Percentiles rank a stretch among this genome's conserved stretches.
Evolutionary conservation across 2,329 filamentous ascomycete species (phyloP).

Genomic region (Coniella vitis): DNA sequence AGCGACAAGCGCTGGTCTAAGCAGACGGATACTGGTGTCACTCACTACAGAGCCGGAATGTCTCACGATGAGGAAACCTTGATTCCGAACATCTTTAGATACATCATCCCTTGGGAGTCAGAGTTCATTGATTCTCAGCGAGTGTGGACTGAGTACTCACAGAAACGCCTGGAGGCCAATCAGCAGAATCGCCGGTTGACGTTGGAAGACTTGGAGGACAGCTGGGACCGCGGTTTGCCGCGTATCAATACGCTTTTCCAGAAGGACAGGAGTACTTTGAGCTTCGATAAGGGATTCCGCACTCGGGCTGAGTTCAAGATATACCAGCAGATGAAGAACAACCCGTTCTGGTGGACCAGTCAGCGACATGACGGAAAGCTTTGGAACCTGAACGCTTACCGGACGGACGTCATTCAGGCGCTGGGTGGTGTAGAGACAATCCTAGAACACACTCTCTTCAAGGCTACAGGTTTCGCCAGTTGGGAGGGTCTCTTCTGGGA

Average conservation of each 20-base stretch:
- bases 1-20: conserved; percentile 98
- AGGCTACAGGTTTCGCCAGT: conserved; percentile 90
- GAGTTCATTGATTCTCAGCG: conserved; percentile 99
- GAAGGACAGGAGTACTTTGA: conserved; percentile 92
- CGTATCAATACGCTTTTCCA: conserved; percentile 99
- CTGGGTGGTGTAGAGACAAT: conserved; percentile 86
- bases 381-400: conserved; percentile 93
- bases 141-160: conserved; percentile 98
- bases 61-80: conserved; percentile 95
- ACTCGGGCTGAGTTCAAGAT: conserved; percentile 95
- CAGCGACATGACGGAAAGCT: conserved; percentile 95
- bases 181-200: conserved; percentile 94
- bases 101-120: conserved; percentile 98
- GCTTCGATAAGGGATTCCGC: conserved; percentile 98
- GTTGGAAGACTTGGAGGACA: conserved; percentile 93
- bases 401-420: conserved; percentile 95
- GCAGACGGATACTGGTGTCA: conserved; percentile 95
- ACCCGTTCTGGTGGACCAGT: conserved; percentile 99
- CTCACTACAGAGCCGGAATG: conserved; percentile 96
- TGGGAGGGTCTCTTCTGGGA: conserved; percentile 98
- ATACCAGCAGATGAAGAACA: conserved; percentile 98
- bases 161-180: conserved; percentile 94
- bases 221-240: conserved; percentile 94
- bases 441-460: conserved; percentile 92
- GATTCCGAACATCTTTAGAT: conserved; percentile 98